Base-by-base conservation (phyloP, 1,284 basidiomycete genomes). In the Cutaneotrichosporon sp. region DNA sequence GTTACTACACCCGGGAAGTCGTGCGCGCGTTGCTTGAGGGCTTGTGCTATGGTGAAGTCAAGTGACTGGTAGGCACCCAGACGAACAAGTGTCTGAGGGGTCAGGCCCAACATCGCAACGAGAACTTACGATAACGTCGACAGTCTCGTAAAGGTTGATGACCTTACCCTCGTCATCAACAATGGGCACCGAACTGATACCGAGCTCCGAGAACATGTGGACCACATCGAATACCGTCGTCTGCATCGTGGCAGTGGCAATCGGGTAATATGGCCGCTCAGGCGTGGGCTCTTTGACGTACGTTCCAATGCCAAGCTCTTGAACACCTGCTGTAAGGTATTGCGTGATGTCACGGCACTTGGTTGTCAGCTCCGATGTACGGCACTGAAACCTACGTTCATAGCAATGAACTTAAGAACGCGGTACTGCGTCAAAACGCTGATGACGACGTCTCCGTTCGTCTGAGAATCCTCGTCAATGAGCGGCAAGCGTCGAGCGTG, bases 211-310 rank as follows among this genome's bases (percentile, higher is more conserved):
- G 71, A 98, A 98, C 87, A 97, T 92, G 72, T 98, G 96, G 1
- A 98, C 96, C 46, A 98, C 90, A 67, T 97, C 92, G 66, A 97
- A 97, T 1, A 99, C 96, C 17, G 90, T 87, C 1, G 94, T 97
- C 57, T 86, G 79, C 62, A 97, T 79, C 10, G 85, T 94, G 2
- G 96, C 96, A 0, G 92, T 96, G 2, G 90, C 88, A 49, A 98
- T 85, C 1, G 94, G 94, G 70, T 87, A 82, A 74, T 85, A 93
- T 1, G 86, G 88, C 56, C 85, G 85, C 20, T 59, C 52, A 1
- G 57, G 46, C 9, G 53, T 57, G 2, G 56, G 39, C 27, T 52
- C 47, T 14, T 60, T 51, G 39, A 94, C 88, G 70, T 92, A 99
- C 3, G 93, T 96, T 11, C 96, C 96, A 52, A 99, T 96, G 41